These are phyloP conservation scores for Xylariales sp. DNA, from an alignment of 2,329 filamentous ascomycete species.

Conservation along the genomic window DNA sequence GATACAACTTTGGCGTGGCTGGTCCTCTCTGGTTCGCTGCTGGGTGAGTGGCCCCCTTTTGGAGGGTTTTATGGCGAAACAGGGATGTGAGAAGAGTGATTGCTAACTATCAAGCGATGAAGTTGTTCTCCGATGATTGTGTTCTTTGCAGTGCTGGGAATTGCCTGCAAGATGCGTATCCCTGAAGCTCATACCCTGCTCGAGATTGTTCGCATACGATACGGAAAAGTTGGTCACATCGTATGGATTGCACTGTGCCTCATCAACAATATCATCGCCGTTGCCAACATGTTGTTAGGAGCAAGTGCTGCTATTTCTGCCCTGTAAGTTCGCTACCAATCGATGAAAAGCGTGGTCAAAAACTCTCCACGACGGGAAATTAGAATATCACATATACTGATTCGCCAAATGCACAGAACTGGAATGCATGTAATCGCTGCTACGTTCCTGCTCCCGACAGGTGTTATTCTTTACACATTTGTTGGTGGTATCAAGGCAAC, in stretches of 20 bases:
- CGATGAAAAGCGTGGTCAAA: too few relatives aligned
- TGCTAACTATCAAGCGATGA: background rate
- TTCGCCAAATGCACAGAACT: conserved; percentile 33
- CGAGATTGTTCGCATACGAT: conserved; percentile 48
- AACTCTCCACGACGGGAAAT: too few relatives aligned
- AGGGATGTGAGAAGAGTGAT: background rate
- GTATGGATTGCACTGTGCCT: conserved; percentile 48
- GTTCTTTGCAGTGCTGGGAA: conserved; percentile 47
- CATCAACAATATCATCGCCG: conserved; percentile 49
- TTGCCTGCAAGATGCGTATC: conserved; percentile 46
- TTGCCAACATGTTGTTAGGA: conserved; percentile 48
- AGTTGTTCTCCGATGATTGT: conserved; percentile 50
- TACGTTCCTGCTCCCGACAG: conserved; percentile 37
- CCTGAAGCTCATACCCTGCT: conserved; percentile 50
- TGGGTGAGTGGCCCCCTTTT: conserved; percentile 23
- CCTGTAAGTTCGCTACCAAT: too few relatives aligned
- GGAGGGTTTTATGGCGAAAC: too few relatives aligned
- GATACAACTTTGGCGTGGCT: conserved; percentile 49
- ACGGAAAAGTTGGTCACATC: conserved; percentile 41
- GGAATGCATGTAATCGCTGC: conserved; percentile 46
- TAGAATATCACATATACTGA: too few relatives aligned
- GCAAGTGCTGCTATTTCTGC: conserved; percentile 35
- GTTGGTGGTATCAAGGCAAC: conserved; percentile 65
- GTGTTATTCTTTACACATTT: conserved; percentile 11
- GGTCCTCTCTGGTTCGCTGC: conserved; percentile 56